phyloP scores from a whole-genome alignment of 2,329 filamentous ascomycete genomes.

The Trichoderma endophyticum region DNA sequence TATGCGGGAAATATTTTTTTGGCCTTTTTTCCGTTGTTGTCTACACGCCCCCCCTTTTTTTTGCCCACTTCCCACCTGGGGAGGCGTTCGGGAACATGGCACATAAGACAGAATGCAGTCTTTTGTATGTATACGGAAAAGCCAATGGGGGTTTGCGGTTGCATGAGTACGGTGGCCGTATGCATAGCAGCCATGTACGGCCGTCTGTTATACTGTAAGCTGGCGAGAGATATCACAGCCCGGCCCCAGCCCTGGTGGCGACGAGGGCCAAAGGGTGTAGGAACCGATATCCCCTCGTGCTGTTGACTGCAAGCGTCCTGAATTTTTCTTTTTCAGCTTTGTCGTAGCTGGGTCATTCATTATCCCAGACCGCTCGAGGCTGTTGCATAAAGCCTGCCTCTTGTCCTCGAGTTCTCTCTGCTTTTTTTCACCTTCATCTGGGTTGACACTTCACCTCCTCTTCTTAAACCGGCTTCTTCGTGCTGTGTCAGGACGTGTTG shows the following conservation, averaged over 20 bases:
- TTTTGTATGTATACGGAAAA: background rate
- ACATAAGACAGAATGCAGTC: background rate
- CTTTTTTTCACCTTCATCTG: background rate
- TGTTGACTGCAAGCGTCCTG: background rate
- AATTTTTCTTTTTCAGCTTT: background rate
- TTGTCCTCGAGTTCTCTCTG: background rate
- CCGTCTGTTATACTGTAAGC: background rate
- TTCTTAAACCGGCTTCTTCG: background rate
- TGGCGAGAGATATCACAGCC: background rate
- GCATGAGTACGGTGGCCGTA: background rate
- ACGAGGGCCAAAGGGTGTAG: conserved; percentile 10
- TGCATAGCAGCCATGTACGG: background rate
- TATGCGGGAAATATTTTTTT: conserved; percentile 14
- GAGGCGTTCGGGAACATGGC: background rate
- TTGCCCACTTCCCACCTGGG: background rate
- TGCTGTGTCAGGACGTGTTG: background rate
- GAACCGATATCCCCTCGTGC: background rate
- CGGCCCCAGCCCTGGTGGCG: conserved; percentile 1
- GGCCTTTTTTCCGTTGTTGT: background rate
- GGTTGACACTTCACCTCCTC: background rate
- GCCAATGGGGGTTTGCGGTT: background rate
- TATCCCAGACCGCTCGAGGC: background rate
- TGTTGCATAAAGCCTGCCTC: conserved; percentile 4
- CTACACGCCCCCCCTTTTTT: background rate
- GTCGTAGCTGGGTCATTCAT: background rate